Conservation (phyloP, 192 early-diverging fungal genomes). For the Physocladia obscura region DNA sequence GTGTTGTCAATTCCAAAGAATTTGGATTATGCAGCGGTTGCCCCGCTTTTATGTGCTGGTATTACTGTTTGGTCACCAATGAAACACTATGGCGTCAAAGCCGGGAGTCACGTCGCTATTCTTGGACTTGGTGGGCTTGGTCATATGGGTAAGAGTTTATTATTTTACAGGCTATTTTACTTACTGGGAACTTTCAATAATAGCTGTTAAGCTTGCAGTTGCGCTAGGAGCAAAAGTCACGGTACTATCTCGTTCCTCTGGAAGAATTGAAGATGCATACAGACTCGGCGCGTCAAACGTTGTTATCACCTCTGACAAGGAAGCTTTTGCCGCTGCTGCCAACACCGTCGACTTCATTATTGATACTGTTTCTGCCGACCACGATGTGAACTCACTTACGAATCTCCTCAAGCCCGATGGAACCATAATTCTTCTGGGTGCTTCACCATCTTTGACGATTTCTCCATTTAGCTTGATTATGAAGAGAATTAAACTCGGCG, state of each 20-base stretch:
- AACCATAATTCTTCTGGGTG: conserved; percentile 33
- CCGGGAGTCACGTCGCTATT: conserved; percentile 67
- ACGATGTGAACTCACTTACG: conserved; percentile 13
- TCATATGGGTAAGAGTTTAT: conserved; percentile 49
- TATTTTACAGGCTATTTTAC: neutral
- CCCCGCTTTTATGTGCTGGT: conserved; percentile 81
- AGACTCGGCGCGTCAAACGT: conserved; percentile 23
- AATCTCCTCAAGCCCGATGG: conserved; percentile 30
- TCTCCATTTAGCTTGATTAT: conserved; percentile 27
- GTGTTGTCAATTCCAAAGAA: conserved; percentile 66
- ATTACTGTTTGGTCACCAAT: conserved; percentile 74
- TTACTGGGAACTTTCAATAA: neutral
- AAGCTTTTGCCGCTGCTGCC: conserved; percentile 7
- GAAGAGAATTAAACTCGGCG: conserved; percentile 23
- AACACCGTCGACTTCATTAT: conserved; percentile 29
- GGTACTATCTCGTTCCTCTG: conserved; percentile 25
- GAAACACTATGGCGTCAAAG: conserved; percentile 48
- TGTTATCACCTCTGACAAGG: conserved; percentile 14
- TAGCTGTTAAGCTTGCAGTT: conserved; percentile 30
- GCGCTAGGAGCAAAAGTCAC: conserved; percentile 28
- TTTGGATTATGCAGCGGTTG: conserved; percentile 57
- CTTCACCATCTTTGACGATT: conserved; percentile 8
- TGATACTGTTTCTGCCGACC: conserved; percentile 22
- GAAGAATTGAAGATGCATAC: conserved; percentile 20
- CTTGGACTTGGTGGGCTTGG: conserved; percentile 81